Base-by-base conservation (phyloP, 495 filamentous ascomycete genomes). In the Podospora appendiculata region DNA sequence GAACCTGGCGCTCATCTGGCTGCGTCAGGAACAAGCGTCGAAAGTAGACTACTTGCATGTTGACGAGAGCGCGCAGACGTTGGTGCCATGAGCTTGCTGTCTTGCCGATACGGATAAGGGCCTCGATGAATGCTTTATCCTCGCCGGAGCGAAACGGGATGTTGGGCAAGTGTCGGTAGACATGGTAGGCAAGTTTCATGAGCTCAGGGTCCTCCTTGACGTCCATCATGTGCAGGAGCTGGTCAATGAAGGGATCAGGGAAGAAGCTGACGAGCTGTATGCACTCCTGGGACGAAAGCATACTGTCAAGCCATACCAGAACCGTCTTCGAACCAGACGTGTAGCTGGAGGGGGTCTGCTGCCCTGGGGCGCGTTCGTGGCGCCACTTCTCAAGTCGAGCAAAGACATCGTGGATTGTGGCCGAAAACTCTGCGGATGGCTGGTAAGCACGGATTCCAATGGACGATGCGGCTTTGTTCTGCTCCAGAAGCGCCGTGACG, bases 41-140 rank as follows among this genome's bases (percentile, higher is more conserved):
- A 82, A 97, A 99, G 74, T 95, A 99, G 63, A 99, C 85, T 61
- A 96, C 92, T 67, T 99, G 93, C 77, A 99, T 97, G 70, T 96
- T 97, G 71, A 99, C 95, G 58, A 97, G 82, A 25, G 95, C 88
- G n/a, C 93, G 84, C 38, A 99, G 78, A 18, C 93, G 88, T 67
- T 97, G 94, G 64, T 99, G 93, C 93, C 93, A 99, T n/a, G 85
- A 87, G 3, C 85, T 71, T 0, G 92, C 86, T 10, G 82, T 86
- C 58, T 84, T 87, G 39, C 94, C 93, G 52, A 99, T 92, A 51
- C 85, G 81, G 56, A 96, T 91, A 38, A 97, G 82, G 2, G 86
- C 85, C 11, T 79, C 79, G 58, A 96, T 88, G 68, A 99, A 95
- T 3, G 76, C 77, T 3, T 79, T 83, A 62, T 93, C 87, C 64